Percentiles rank a stretch among this genome's conserved stretches.
Evolutionary conservation across 495 filamentous ascomycete species (phyloP).

Genomic region (Penicillium cataractarum): DNA sequence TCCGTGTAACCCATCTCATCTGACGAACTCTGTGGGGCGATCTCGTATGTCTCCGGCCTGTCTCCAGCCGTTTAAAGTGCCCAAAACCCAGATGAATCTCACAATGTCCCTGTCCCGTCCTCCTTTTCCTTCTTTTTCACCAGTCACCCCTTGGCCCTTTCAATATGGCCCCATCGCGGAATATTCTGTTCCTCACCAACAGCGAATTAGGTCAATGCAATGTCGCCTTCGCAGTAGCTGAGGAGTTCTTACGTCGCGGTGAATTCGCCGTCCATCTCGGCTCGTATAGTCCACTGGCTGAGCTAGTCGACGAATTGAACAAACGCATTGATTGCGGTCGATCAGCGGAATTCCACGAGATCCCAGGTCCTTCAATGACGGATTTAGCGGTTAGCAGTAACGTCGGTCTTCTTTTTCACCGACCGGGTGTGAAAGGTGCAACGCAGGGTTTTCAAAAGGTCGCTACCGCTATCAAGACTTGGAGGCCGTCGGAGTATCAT

Average conservation of each 20-base stretch:
- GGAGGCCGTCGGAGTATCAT: conserved; percentile 53
- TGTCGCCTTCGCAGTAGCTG: conserved; percentile 54
- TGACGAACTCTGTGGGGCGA: conserved; percentile 8
- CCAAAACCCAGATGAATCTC: background rate
- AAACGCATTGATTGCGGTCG: conserved; percentile 24
- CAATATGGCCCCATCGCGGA: conserved; percentile 16
- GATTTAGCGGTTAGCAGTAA: conserved; percentile 47
- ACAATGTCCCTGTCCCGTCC: background rate
- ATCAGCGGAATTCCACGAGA: conserved; percentile 43
- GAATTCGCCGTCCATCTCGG: conserved; percentile 55
- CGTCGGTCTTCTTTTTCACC: conserved; percentile 36
- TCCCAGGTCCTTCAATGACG: conserved; percentile 44
- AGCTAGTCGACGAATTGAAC: conserved; percentile 33
- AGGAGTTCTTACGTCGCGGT: conserved; percentile 51
- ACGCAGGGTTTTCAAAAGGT: conserved; percentile 41
- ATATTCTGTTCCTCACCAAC: conserved; percentile 57
- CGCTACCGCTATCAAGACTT: conserved; percentile 41
- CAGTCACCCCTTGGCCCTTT: background rate
- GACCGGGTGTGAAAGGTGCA: conserved; percentile 42
- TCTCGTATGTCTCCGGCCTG: background rate
- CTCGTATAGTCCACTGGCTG: conserved; percentile 47
- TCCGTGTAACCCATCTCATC: conserved; percentile 17
- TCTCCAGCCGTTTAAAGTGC: conserved; percentile 6
- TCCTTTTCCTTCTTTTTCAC: background rate
- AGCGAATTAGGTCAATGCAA: conserved; percentile 60